Evolutionary conservation across 108 stramenopile species (phyloP).

Genomic region (Pelagomonas calceolata): DNA sequence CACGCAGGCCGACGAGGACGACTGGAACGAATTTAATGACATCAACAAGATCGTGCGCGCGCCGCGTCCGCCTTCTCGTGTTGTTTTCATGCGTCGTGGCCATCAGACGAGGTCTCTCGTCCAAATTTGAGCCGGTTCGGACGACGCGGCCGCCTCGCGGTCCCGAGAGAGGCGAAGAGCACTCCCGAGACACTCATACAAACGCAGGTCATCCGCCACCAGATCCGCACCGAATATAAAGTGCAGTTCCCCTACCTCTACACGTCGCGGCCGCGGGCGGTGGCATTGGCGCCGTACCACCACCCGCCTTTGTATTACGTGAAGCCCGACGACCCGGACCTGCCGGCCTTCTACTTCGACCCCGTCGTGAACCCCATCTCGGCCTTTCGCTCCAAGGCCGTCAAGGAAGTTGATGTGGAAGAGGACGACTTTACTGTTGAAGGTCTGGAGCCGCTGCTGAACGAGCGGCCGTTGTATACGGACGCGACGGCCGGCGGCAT

Average conservation of each 20-base stretch:
- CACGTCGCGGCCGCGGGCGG: constrained; percentile 90
- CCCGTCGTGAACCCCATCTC: constrained; percentile 80
- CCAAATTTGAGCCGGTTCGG: too few species aligned
- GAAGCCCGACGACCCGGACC: constrained; percentile 55
- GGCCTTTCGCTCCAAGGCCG: constrained; percentile 37
- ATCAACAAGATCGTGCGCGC: constrained; percentile 98
- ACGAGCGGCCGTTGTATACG: constrained; percentile 34
- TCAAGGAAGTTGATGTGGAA: constrained; percentile 27
- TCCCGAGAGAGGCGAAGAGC: too few species aligned
- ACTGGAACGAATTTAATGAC: constrained; percentile 99
- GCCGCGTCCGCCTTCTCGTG: too few species aligned
- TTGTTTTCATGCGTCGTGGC: too few species aligned
- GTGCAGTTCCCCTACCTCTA: constrained; percentile 95
- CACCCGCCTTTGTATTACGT: constrained; percentile 81
- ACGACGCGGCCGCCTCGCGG: too few species aligned
- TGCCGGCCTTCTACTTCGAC: constrained; percentile 56
- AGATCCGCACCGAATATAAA: constrained; percentile 93
- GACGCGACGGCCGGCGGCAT: constrained; percentile 67
- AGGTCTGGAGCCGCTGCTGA: constrained; percentile 34
- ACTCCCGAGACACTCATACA: too few species aligned
- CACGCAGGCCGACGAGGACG: constrained; percentile 93
- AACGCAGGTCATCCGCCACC: constrained; percentile 80
- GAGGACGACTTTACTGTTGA: constrained; percentile 23
- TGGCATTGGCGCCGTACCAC: constrained; percentile 72
- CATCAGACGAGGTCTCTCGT: too few species aligned